Evolutionary conservation across 2,329 filamentous ascomycete species (phyloP), one percentile per base, ranked within the genome.

Genomic region (Cladophialophora immunda): DNA sequence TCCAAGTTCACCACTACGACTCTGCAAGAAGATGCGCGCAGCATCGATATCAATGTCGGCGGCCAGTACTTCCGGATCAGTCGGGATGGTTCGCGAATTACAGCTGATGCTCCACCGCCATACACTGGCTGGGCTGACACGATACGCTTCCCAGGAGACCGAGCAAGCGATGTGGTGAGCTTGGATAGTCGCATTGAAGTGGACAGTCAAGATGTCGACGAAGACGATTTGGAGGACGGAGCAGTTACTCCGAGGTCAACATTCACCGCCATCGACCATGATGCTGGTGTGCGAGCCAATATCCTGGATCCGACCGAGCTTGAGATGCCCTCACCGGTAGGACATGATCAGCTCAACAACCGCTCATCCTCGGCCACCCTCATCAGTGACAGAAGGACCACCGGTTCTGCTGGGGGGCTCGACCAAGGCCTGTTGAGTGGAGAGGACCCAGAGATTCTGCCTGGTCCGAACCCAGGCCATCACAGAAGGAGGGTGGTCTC

Each of bases 1-100:
- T 76, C 75, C 13, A 73, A 68, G 36, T 68, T 73, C 34, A 75
- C 73, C n/a, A 76, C 73, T 30, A 70, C 60, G 19, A 75, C 75
- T n/a, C 41, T 75, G 17, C 68, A 69, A 27, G 72, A 73, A 8
- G 72, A 73, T 63, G 71, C 71, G 6, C 68, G 72, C 45, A 76
- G 75, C 59, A 72, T 77, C 52, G 75, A 77, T 64, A 66, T 77
- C 36, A 65, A 73, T 38, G 60, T 75, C 32, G 75, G 73, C 15
- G 72, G 71, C 7, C 73, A 72, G 60, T 63, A 71, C 38, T 77
- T 76, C 61, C 67, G 75, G 22, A 77, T 77, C 66, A 75, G 72
- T 65, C 73, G 75, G 54, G 75, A 77, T 66, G 75, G 73, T 2
- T 76, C 75, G 4, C 68, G 62, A 27, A 71, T 76, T 52, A 74